phyloP scores from a whole-genome alignment of 352 stramenopile species.

The Globisporangium ultimum region DNA sequence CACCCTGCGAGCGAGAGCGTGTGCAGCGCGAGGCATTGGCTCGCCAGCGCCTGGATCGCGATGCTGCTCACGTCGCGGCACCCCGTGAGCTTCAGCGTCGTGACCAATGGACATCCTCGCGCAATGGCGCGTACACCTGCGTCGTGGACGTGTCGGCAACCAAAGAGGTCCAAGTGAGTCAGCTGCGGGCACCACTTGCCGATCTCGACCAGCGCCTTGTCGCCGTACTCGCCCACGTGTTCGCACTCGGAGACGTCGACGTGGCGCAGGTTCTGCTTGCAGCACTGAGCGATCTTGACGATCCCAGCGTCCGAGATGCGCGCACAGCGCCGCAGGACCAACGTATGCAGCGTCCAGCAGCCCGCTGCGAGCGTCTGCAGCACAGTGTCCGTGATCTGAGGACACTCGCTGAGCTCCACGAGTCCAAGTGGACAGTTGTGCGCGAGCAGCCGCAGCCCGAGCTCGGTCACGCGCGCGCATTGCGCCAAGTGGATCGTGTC shows the following conservation, averaged over 20 bases:
- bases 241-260: slow-evolving; percentile 87
- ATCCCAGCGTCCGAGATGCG: slow-evolving; percentile 81
- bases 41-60: slow-evolving; percentile 69
- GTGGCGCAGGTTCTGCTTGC: slow-evolving; percentile 57
- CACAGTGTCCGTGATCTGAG: slow-evolving; percentile 76
- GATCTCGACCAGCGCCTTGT: slow-evolving; percentile 89
- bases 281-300: slow-evolving; percentile 87
- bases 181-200: slow-evolving; percentile 78
- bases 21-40: slow-evolving; percentile 60
- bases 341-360: slow-evolving; percentile 79
- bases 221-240: slow-evolving; percentile 88
- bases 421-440: slow-evolving; percentile 81
- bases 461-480: slow-evolving; percentile 80
- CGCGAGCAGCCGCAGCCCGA: slow-evolving; percentile 86
- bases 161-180: slow-evolving; percentile 77
- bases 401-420: slow-evolving; percentile 86
- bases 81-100: slow-evolving; percentile 83
- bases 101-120: slow-evolving; percentile 77
- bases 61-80: slow-evolving; percentile 80
- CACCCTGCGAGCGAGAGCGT: slow-evolving; percentile 85
- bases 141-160: slow-evolving; percentile 87
- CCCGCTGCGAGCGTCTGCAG: slow-evolving; percentile 86
- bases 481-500: slow-evolving; percentile 76
- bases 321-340: slow-evolving; percentile 81
- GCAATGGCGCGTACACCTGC: slow-evolving; percentile 76